Evolutionary conservation across 345 rosid genomes (phyloP).

Genomic region (Eucalyptus pauciflora): DNA sequence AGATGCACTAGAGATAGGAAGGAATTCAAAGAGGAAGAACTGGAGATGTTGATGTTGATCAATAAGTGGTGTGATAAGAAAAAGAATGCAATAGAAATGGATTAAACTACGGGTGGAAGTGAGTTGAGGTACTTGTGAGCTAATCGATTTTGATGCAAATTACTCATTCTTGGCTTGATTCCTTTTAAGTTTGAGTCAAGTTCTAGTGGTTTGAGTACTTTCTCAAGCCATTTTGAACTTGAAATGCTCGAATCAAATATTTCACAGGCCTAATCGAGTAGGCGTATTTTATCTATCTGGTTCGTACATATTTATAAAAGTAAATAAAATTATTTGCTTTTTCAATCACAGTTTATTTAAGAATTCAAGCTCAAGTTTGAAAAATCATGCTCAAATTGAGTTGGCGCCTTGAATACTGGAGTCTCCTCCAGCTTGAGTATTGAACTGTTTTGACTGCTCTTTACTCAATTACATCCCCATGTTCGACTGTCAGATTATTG

Average conservation of each 20-base stretch:
- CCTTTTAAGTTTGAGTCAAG: neutral
- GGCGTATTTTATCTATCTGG: neutral
- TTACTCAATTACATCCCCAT: neutral
- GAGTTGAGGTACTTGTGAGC: neutral
- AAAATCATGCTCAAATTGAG: neutral
- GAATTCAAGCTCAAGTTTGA: neutral
- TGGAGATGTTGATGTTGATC: neutral
- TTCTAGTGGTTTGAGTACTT: neutral
- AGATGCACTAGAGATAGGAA: neutral
- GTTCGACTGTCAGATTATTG: neutral
- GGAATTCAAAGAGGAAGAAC: neutral
- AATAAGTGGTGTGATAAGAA: neutral
- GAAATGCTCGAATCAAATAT: neutral
- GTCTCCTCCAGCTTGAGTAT: neutral
- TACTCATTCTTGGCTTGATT: neutral
- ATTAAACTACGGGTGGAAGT: neutral
- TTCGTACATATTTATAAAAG: neutral
- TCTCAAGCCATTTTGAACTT: neutral
- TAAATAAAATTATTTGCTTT: neutral
- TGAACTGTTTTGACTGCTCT: neutral
- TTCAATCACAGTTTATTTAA: neutral
- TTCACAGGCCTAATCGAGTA: neutral
- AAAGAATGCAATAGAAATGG: neutral
- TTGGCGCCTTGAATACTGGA: neutral
- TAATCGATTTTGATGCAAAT: neutral